phyloP scores from a whole-genome alignment of 768 basidiomycete species.

The Glaciozyma martinii region DNA sequence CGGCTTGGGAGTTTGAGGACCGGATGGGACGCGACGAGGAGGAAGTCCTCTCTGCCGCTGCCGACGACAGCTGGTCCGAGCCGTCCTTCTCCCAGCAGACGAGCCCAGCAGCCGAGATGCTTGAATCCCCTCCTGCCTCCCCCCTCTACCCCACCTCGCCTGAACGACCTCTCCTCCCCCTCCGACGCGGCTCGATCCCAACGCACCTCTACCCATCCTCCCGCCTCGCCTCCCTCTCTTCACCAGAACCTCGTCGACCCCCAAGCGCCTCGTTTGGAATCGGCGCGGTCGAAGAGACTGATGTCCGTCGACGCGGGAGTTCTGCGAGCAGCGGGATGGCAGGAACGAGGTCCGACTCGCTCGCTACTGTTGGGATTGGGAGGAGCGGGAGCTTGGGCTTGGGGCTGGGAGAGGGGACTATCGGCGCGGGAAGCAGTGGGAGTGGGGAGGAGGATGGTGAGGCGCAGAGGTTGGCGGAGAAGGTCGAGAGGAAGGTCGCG shows the following conservation, averaged over 20 bases:
- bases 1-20: slow-evolving; percentile 13
- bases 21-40: background rate
- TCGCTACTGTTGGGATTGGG: background rate
- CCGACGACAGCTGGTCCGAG: background rate
- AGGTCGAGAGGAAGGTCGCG: background rate
- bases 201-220: background rate
- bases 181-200: slow-evolving; percentile 1
- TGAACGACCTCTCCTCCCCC: background rate
- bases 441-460: background rate
- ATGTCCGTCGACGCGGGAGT: slow-evolving; percentile 13
- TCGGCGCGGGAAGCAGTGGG: background rate
- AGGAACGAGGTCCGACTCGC: background rate
- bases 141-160: background rate
- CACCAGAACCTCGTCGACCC: background rate
- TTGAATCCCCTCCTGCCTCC: background rate
- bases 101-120: background rate
- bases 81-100: background rate
- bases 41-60: background rate
- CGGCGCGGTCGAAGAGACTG: slow-evolving; percentile 9
- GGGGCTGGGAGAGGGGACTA: background rate
- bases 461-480: background rate
- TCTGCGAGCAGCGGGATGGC: slow-evolving; percentile 18
- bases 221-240: background rate
- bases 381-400: slow-evolving; percentile 1
- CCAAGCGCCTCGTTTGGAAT: slow-evolving; percentile 17